These are phyloP conservation scores for Poa annua DNA, from an alignment of 176 grass and related monocot species.

Conservation along the genomic window DNA sequence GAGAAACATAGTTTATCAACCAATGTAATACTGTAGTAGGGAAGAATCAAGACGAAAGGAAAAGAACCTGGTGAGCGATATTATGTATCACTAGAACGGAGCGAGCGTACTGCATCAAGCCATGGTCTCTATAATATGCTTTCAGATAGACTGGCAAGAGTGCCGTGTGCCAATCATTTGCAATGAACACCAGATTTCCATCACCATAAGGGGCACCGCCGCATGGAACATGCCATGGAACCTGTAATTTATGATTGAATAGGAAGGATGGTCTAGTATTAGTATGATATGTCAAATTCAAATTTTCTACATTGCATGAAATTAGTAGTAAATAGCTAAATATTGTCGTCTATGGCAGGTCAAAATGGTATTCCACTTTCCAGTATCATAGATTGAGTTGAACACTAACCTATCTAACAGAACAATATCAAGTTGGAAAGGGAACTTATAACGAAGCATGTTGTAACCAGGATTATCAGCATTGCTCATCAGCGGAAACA, in stretches of 20 bases:
- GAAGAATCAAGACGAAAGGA: not conserved
- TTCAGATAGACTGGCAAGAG: conserved; percentile 91
- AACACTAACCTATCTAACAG: not conserved
- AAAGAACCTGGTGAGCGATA: conserved; percentile 86
- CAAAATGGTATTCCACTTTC: not conserved
- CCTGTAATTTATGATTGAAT: conserved; percentile 44
- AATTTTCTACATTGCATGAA: not conserved
- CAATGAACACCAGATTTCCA: conserved; percentile 93
- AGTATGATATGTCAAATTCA: not conserved
- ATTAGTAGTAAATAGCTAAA: not conserved
- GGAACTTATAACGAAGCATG: not conserved
- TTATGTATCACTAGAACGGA: conserved; percentile 95
- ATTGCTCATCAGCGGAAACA: not conserved
- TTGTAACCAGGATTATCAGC: not conserved
- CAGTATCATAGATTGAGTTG: not conserved
- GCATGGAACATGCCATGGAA: conserved; percentile 93
- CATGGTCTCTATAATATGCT: conserved; percentile 91
- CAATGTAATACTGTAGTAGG: not conserved
- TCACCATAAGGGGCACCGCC: conserved; percentile 85
- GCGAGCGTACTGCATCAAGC: conserved; percentile 77
- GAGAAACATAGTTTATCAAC: not conserved
- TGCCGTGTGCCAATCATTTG: conserved; percentile 98
- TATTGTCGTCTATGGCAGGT: not conserved
- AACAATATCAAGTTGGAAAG: not conserved
- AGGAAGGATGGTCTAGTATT: not conserved